Evolutionary conservation across 371 early-diverging fungal species (phyloP), one percentile per base, ranked within the genome.

Genomic region (Mortierella sp.): DNA sequence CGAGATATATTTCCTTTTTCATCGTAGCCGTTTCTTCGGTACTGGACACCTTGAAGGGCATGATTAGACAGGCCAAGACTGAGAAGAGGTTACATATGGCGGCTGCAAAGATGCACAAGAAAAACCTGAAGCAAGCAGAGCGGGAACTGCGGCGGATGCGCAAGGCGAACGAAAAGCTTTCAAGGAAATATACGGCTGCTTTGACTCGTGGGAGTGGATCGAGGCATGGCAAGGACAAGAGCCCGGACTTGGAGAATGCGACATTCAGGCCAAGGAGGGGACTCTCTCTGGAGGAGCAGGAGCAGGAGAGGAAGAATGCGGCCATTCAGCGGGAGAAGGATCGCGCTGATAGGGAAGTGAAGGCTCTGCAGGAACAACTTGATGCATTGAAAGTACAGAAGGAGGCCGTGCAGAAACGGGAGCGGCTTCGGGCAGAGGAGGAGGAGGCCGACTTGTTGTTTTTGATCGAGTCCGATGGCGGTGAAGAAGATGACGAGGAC

Each of bases 31-130:
- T 81, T 14, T 34, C 68, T 2, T 64, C 67, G 9, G 72, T 81
- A 2, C 31, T 77, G 29, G 71, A 66, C 41, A 77, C 71, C 0
- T 55, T 77, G 14, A 81, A 81, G 31, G 82, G 68, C 16, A 77
- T 74, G 71, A 77, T 81, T 47, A 74, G 77, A 16, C 41, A 71
- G 22, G 71, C 68, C 48, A 77, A 81, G 65, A 50, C 37, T 1
- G 74, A 77, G 16, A 77, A 71, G 55, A 81, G 52, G 55, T 24
- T 34, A n/a, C 52, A 48, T 16, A 52, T 52, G 26, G 43, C 55
- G 24, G 31, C 68, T 0, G 69, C 63, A 26, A 72, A 70, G 24
- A 10, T 22, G 2, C 70, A 77, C 14, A 61, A 73, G 37, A 80
- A 80, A 68, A 71, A 70, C 16, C 65, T 73, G 45, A 65, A 61